These are phyloP conservation scores for Wickerhamiella hasegawae DNA, from an alignment of 805 yeast genomes.

Conservation along the genomic window DNA sequence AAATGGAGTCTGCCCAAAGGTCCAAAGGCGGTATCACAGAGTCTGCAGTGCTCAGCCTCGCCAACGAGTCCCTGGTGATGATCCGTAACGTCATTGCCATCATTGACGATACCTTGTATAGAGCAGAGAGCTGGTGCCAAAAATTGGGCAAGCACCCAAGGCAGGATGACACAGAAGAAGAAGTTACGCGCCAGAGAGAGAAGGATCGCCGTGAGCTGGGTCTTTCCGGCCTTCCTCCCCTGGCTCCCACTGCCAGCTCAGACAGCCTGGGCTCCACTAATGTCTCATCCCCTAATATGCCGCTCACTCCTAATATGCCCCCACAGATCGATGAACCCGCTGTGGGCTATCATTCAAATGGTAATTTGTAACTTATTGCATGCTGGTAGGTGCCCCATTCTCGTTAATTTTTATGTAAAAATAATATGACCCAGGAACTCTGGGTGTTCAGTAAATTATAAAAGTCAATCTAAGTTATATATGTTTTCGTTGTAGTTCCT, in stretches of 20 bases:
- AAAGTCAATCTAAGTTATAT: no score
- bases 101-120: conserved; percentile 67
- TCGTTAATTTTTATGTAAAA: no score
- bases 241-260: no score
- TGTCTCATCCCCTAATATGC: neutral
- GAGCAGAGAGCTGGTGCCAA: conserved; percentile 69
- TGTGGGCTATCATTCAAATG: no score
- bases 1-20: conserved; percentile 14
- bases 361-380: no score
- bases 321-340: neutral
- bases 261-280: conserved; percentile 1
- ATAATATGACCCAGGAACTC: no score
- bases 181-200: neutral
- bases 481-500: no score
- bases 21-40: conserved; percentile 21
- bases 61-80: conserved; percentile 82
- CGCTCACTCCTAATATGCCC: neutral
- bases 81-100: conserved; percentile 66
- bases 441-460: no score
- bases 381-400: no score
- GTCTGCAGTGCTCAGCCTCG: conserved; percentile 62
- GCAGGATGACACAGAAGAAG: conserved; percentile 5
- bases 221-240: neutral
- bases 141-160: conserved; percentile 17
- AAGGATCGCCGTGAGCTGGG: conserved; percentile 1